Evolutionary conservation across 306 rosid genomes (phyloP).

Genomic region (Cicer cuneatum): DNA sequence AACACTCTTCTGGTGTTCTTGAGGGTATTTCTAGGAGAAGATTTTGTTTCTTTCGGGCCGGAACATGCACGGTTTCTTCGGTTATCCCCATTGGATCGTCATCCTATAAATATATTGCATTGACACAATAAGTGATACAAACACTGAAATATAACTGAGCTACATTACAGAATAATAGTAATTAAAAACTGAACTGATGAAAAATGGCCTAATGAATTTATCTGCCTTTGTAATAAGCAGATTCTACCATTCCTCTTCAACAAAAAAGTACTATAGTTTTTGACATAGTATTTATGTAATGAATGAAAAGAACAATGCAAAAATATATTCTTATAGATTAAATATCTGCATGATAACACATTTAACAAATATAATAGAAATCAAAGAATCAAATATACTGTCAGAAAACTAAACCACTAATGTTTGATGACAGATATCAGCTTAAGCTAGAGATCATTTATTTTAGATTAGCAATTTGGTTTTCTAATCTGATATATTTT

Average conservation of each 20-base stretch:
- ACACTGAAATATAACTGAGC: background rate
- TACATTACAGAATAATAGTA: background rate
- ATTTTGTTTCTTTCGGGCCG: slow-evolving; percentile 74
- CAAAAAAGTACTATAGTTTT: background rate
- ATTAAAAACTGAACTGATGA: no score
- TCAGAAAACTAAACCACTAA: background rate
- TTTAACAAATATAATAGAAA: background rate
- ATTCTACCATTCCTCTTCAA: background rate
- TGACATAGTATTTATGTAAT: background rate
- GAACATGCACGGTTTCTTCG: slow-evolving; percentile 64
- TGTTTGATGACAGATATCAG: background rate
- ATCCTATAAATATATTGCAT: slow-evolving; percentile 51
- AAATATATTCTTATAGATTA: background rate
- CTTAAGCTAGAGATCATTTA: no score
- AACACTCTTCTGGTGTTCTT: slow-evolving; percentile 61
- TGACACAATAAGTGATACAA: slow-evolving; percentile 24
- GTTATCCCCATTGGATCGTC: slow-evolving; percentile 61
- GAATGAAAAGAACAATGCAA: slow-evolving; percentile 9
- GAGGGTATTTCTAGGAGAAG: slow-evolving; percentile 84
- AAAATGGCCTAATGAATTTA: no score
- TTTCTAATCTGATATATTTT: background rate
- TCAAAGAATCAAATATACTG: background rate
- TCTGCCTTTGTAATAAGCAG: background rate
- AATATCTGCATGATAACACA: background rate
- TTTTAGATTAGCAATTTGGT: no score